Evolutionary conservation across 148 eudicot genomes (phyloP), one percentile per base, ranked within the genome.

Genomic region (Nyssa sinensis): DNA sequence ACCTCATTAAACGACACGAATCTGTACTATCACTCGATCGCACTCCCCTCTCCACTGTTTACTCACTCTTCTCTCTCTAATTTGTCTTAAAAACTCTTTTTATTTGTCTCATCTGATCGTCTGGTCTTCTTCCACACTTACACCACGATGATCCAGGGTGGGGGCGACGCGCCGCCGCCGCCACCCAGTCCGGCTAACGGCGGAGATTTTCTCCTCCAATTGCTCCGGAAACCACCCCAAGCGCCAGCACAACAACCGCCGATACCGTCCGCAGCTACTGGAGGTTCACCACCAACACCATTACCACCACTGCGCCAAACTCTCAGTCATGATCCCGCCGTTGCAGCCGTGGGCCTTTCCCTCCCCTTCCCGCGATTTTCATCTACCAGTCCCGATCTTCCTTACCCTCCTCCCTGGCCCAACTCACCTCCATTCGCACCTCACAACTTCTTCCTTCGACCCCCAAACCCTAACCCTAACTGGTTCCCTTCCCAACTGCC

Each of bases 131-230:
- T n/a, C 21, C 59, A 55, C 17, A 1, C 59, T 24, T 55, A 4
- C 24, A 53, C 58, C 59, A 55, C 59, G 77, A 81, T 81, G 88
- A 62, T 57, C 72, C 78, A 78, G 82, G 79, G 85, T 60, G 92
- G 86, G 34, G 86, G 87, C 55, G 94, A 84, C 74, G 84, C 77
- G 8, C 64, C 61, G 9, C 59, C 74, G 66, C 62, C 62, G 41
- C 66, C 60, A 34, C 53, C 32, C 27, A 76, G 75, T 64, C 79
- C 73, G 37, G 13, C 24, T 1, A 75, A 81, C 69, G 82, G 88
- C 80, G 90, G 93, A 35, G 90, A 86, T 16, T 87, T 87, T 51
- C 95, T 94, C 73, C 93, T 91, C 41, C 86, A 89, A 7, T 77
- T 94, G 19, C 86, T 94, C 34, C 91, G 81, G 25, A 83, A 78